Percentiles rank a stretch among this genome's conserved stretches.
These are phyloP conservation scores for Tubosaeta sp. DNA, from an alignment of 768 basidiomycete genomes.

Conservation along the genomic window DNA sequence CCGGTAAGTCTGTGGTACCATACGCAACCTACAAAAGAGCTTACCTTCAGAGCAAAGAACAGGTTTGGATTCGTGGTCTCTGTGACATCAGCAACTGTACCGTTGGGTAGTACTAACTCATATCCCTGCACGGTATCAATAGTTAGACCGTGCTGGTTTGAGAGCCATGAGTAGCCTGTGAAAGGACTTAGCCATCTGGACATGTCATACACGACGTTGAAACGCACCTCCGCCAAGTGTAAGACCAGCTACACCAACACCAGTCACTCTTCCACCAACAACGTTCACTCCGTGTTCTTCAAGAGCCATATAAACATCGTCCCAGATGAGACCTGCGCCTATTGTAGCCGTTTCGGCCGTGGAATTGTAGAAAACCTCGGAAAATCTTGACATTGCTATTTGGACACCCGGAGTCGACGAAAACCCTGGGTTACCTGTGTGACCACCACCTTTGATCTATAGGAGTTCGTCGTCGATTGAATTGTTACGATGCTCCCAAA, in stretches of 20 bases:
- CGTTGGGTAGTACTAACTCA: constrained; percentile 49
- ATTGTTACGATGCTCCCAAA: background rate
- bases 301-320: constrained; percentile 54
- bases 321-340: constrained; percentile 51
- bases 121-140: constrained; percentile 49
- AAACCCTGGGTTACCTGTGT: constrained; percentile 49
- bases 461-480: no score
- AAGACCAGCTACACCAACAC: constrained; percentile 57
- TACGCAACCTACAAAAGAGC: background rate
- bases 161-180: constrained; percentile 39
- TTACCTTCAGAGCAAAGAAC: constrained; percentile 41
- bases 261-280: constrained; percentile 49
- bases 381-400: constrained; percentile 50
- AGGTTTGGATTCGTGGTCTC: constrained; percentile 33
- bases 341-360: constrained; percentile 35
- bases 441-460: constrained; percentile 62
- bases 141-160: constrained; percentile 57
- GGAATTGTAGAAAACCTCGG: constrained; percentile 35
- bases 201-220: background rate
- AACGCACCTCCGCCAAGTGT: constrained; percentile 50
- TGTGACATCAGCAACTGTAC: constrained; percentile 37
- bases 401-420: constrained; percentile 56
- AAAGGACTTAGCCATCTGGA: background rate
- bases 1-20: background rate
- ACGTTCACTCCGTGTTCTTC: constrained; percentile 48